Evolutionary conservation across 345 rosid genomes (phyloP).

Genomic region (Cochlearia excelsa): DNA sequence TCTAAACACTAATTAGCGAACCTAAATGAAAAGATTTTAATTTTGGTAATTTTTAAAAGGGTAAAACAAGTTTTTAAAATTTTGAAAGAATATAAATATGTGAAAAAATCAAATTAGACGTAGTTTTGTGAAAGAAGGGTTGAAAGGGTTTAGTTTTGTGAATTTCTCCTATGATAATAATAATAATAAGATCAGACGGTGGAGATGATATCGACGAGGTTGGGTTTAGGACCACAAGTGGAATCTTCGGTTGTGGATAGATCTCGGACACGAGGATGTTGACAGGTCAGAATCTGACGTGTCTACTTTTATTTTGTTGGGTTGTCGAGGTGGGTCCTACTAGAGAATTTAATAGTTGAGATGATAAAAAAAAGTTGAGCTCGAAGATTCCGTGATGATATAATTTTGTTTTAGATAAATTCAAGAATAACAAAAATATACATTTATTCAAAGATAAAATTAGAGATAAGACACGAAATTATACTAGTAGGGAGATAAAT

Average conservation of each 20-base stretch:
- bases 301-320: constrained; percentile 3
- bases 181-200: constrained; percentile 26
- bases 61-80: too few relatives aligned
- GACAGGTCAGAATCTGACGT: constrained; percentile 28
- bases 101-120: too few relatives aligned
- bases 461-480: too few relatives aligned
- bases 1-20: too few relatives aligned
- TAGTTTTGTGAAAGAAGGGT: too few relatives aligned
- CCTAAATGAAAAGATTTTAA: too few relatives aligned
- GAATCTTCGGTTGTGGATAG: constrained; percentile 46
- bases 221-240: constrained; percentile 29
- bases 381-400: constrained; percentile 28
- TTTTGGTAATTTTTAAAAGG: too few relatives aligned
- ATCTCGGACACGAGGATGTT: constrained; percentile 27
- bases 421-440: constrained; percentile 13
- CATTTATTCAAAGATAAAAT: not conserved
- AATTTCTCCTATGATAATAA: not conserved
- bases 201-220: constrained; percentile 21
- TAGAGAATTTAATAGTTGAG: constrained; percentile 23
- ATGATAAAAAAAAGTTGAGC: constrained; percentile 8
- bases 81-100: too few relatives aligned
- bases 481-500: too few relatives aligned
- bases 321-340: constrained; percentile 9
- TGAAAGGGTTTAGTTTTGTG: not conserved
- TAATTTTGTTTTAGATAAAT: constrained; percentile 7